Percentiles rank a stretch among this genome's conserved stretches.
phyloP scores from a whole-genome alignment of 1,284 basidiomycete species.

The Fomitopsis pinicola region DNA sequence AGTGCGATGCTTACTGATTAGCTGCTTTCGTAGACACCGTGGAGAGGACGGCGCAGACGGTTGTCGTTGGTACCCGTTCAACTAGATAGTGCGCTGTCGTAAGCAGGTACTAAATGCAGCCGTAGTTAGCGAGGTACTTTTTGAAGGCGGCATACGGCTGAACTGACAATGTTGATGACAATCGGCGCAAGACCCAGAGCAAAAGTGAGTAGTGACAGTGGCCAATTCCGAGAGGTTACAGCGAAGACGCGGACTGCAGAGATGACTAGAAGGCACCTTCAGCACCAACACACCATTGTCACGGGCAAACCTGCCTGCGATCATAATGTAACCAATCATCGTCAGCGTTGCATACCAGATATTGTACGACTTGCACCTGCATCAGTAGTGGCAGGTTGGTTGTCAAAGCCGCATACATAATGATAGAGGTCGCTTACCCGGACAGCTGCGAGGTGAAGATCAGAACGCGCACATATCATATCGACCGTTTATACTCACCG shows the following conservation, averaged over 20 bases:
- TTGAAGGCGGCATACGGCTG: too few relatives aligned
- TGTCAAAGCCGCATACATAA: not conserved
- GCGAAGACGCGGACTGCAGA: not conserved
- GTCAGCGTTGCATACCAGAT: not conserved
- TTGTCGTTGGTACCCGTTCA: not conserved
- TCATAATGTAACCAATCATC: not conserved
- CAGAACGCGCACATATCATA: not conserved
- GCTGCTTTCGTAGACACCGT: not conserved
- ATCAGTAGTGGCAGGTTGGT: not conserved
- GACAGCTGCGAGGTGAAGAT: not conserved
- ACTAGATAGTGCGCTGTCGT: not conserved
- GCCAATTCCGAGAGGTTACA: not conserved
- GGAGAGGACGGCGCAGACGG: not conserved
- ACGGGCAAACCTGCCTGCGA: not conserved
- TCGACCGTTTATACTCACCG: not conserved
- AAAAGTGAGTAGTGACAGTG: not conserved
- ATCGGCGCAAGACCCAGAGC: not conserved
- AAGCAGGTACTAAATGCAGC: not conserved
- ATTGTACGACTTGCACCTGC: not conserved
- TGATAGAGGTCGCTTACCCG: not conserved
- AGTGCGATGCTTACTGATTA: not conserved
- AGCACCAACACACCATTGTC: not conserved
- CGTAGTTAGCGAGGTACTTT: too few relatives aligned
- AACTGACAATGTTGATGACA: not conserved
- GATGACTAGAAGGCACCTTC: not conserved